Evolutionary conservation across 345 rosid genomes (phyloP).

Genomic region (Salix dunnii): DNA sequence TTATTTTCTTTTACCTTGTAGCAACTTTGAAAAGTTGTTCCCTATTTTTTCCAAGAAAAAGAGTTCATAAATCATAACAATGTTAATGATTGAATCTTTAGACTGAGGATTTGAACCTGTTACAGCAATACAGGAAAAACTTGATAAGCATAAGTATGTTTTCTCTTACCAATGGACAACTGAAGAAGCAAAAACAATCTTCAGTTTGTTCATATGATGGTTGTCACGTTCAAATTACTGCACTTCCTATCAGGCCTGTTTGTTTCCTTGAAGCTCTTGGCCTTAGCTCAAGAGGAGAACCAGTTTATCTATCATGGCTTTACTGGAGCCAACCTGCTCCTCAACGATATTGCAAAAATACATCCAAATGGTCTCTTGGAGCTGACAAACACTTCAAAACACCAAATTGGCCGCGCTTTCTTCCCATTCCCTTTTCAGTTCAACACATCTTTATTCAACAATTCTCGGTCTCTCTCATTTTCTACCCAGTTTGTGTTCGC

Average conservation of each 20-base stretch:
- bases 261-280: background rate
- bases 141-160: no score
- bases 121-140: no score
- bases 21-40: background rate
- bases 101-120: no score
- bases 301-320: slow-evolving; percentile 47
- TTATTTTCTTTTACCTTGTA: no score
- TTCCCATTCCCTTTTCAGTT: slow-evolving; percentile 29
- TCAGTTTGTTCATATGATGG: no score
- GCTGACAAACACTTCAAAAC: slow-evolving; percentile 39
- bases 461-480: slow-evolving; percentile 15
- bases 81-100: no score
- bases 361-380: slow-evolving; percentile 41
- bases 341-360: slow-evolving; percentile 29
- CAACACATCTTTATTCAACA: background rate
- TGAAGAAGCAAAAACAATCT: no score
- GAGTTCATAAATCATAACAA: no score
- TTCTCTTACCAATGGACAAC: no score
- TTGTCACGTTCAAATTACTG: background rate
- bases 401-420: slow-evolving; percentile 41
- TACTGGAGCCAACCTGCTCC: slow-evolving; percentile 22
- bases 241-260: background rate
- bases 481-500: slow-evolving; percentile 14
- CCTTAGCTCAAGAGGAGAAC: slow-evolving; percentile 20
- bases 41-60: no score